These are phyloP conservation scores for Ceratocystis lukuohia DNA, from an alignment of 2,329 filamentous ascomycete genomes.

Conservation along the genomic window DNA sequence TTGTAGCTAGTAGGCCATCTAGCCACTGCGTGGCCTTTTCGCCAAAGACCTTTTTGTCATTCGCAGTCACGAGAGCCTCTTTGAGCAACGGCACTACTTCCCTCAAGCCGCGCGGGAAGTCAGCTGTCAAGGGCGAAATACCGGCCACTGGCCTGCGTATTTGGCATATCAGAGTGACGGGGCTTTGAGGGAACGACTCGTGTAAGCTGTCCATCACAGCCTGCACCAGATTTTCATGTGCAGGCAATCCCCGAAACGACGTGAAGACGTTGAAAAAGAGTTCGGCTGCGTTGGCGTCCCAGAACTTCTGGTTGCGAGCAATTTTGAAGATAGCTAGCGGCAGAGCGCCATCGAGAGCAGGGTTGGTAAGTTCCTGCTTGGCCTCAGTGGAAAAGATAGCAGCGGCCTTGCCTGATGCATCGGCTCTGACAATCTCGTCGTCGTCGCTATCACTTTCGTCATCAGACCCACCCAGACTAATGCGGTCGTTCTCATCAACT, in stretches of 20 bases:
- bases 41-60: conserved; percentile 34
- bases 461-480: conserved; percentile 31
- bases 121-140: conserved; percentile 46
- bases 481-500: conserved; percentile 37
- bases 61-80: conserved; percentile 32
- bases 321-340: conserved; percentile 85
- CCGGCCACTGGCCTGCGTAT: conserved; percentile 58
- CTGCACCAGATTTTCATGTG: conserved; percentile 47
- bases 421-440: conserved; percentile 31
- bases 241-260: conserved; percentile 50
- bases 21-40: conserved; percentile 43
- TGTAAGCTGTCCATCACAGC: conserved; percentile 58
- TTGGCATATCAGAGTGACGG: conserved; percentile 55
- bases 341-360: conserved; percentile 83
- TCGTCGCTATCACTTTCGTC: conserved; percentile 33
- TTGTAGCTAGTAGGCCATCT: conserved; percentile 35
- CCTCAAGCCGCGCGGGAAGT: conserved; percentile 60
- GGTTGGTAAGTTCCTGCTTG: conserved; percentile 53
- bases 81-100: conserved; percentile 51
- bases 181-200: conserved; percentile 43
- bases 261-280: conserved; percentile 71
- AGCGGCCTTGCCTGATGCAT: conserved; percentile 32
- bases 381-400: conserved; percentile 36
- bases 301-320: conserved; percentile 63
- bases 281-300: conserved; percentile 51